These are phyloP conservation scores for Suillus americanus DNA, from an alignment of 768 basidiomycete genomes.

Conservation along the genomic window DNA sequence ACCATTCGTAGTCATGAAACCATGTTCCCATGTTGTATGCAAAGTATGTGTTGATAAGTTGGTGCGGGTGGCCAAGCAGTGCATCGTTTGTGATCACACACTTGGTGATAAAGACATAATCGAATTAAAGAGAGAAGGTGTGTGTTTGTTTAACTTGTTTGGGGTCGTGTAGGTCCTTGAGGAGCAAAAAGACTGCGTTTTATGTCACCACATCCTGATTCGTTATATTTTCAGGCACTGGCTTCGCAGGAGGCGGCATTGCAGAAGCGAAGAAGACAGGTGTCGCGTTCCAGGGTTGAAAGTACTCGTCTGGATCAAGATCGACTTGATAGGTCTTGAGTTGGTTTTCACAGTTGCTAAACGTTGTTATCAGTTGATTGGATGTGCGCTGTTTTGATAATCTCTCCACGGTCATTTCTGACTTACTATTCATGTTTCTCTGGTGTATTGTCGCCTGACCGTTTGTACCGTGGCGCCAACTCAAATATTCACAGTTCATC, in stretches of 20 bases:
- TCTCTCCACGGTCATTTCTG: neutral
- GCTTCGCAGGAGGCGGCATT: slow-evolving; percentile 91
- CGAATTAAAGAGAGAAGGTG: slow-evolving; percentile 87
- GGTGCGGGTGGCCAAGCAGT: slow-evolving; percentile 74
- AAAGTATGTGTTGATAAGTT: slow-evolving; percentile 89
- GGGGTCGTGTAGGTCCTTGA: neutral
- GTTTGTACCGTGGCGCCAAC: neutral
- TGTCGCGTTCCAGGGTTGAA: slow-evolving; percentile 81
- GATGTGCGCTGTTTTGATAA: neutral
- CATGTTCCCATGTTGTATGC: slow-evolving; percentile 91
- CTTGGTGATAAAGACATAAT: slow-evolving; percentile 73
- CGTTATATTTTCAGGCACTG: slow-evolving; percentile 60
- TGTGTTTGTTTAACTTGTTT: slow-evolving; percentile 15
- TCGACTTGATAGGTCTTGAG: neutral
- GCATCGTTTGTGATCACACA: slow-evolving; percentile 78
- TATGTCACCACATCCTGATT: slow-evolving; percentile 4
- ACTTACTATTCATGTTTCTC: neutral
- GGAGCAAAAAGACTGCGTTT: neutral
- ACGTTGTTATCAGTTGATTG: neutral
- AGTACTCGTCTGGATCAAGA: neutral
- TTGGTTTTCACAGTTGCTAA: neutral
- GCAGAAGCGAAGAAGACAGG: slow-evolving; percentile 84
- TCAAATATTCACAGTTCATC: neutral
- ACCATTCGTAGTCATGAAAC: slow-evolving; percentile 61
- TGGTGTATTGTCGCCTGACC: neutral